These are phyloP conservation scores for Nitzschia palea DNA, from an alignment of 108 stramenopile genomes.

Conservation along the genomic window DNA sequence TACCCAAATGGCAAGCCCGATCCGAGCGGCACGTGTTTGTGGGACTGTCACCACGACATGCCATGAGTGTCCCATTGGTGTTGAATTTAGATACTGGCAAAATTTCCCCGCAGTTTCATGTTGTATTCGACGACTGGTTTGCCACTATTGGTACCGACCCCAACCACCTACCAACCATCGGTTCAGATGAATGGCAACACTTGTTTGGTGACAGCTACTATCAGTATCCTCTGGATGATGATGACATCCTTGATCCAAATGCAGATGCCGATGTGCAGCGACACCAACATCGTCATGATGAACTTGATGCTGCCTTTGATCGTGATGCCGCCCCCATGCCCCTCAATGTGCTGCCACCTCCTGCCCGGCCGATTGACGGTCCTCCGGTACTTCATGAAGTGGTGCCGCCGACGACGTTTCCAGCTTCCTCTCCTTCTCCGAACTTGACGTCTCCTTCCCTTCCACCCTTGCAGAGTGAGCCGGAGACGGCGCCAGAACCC, in stretches of 20 bases:
- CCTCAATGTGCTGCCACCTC: background rate
- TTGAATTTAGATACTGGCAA: slow-evolving; percentile 31
- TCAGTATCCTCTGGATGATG: slow-evolving; percentile 22
- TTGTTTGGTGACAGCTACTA: slow-evolving; percentile 23
- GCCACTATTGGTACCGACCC: slow-evolving; percentile 26
- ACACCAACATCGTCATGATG: background rate
- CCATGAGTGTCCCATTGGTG: slow-evolving; percentile 31
- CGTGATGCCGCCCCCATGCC: too few species aligned
- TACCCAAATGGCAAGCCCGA: slow-evolving; percentile 35
- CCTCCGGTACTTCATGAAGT: too few species aligned
- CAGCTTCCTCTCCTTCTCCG: background rate
- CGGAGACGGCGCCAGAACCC: background rate
- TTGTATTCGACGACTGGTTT: slow-evolving; percentile 46
- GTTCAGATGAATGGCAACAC: slow-evolving; percentile 19
- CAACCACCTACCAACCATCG: too few species aligned
- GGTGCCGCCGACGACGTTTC: background rate
- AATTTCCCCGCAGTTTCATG: slow-evolving; percentile 42
- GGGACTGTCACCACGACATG: slow-evolving; percentile 20
- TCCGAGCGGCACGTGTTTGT: slow-evolving; percentile 7
- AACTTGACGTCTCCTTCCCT: background rate
- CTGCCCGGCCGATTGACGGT: background rate
- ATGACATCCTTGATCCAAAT: slow-evolving; percentile 3
- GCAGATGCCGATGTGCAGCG: background rate
- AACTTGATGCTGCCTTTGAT: background rate
- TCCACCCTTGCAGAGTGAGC: background rate